phyloP scores from a whole-genome alignment of 2,329 filamentous ascomycete genomes.

The Hypoxylon sp. region DNA sequence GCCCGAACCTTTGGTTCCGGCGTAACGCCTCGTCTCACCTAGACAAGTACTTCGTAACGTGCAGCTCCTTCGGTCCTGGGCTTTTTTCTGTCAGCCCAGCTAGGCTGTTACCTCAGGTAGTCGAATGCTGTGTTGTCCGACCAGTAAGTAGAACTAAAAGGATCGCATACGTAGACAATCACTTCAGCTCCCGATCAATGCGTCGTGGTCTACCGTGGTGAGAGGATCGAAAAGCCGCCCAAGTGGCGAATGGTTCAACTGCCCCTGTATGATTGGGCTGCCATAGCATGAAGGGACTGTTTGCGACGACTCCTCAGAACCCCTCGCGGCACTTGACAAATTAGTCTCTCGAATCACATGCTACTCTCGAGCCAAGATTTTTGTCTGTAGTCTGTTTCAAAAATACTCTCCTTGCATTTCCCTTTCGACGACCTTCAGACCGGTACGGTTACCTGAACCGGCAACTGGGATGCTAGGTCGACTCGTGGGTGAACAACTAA shows the following conservation, averaged over 20 bases:
- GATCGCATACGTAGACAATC: slow-evolving; percentile 12
- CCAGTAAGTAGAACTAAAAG: slow-evolving; percentile 17
- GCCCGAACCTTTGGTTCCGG: slow-evolving; percentile 42
- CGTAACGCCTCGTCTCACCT: slow-evolving; percentile 39
- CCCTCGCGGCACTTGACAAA: slow-evolving; percentile 40
- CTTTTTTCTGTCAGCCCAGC: slow-evolving; percentile 21
- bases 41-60: slow-evolving; percentile 20
- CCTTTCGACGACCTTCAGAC: slow-evolving; percentile 20
- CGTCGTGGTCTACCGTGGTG: slow-evolving; percentile 28
- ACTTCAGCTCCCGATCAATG: slow-evolving; percentile 16
- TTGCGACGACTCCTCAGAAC: slow-evolving; percentile 27
- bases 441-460: slow-evolving; percentile 25
- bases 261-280: slow-evolving; percentile 42
- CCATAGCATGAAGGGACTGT: slow-evolving; percentile 36
- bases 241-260: slow-evolving; percentile 40
- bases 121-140: slow-evolving; percentile 22
- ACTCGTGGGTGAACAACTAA: background rate
- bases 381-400: slow-evolving; percentile 34
- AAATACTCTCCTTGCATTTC: slow-evolving; percentile 25
- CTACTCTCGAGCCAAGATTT: slow-evolving; percentile 31
- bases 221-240: slow-evolving; percentile 35
- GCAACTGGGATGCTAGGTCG: slow-evolving; percentile 5
- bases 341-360: slow-evolving; percentile 34
- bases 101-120: slow-evolving; percentile 6
- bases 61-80: slow-evolving; percentile 4